A percentile compares a stretch with the other conserved stretches of the same genome.
These are phyloP conservation scores for Alternaria sp. DNA, from an alignment of 2,329 filamentous ascomycete genomes.

Conservation along the genomic window DNA sequence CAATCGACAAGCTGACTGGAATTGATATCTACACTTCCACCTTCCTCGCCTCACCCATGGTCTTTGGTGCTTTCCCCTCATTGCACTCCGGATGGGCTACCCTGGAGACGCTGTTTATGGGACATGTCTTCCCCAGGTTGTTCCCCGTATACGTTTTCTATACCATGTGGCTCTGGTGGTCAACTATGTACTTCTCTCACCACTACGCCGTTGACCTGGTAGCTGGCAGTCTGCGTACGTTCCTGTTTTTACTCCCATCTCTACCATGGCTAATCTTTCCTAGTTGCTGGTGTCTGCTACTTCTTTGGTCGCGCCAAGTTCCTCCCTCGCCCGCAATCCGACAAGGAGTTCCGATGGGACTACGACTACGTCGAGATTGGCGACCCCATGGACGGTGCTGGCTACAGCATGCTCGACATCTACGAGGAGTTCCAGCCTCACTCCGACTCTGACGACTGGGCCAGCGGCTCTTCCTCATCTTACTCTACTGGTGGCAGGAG, in stretches of 20 bases:
- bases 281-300: slow-evolving; percentile 74
- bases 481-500: slow-evolving; percentile 72
- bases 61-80: slow-evolving; percentile 94
- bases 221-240: slow-evolving; percentile 73
- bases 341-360: slow-evolving; percentile 91
- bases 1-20: slow-evolving; percentile 88
- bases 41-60: slow-evolving; percentile 88
- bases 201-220: slow-evolving; percentile 96
- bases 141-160: slow-evolving; percentile 83
- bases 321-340: slow-evolving; percentile 80
- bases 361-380: slow-evolving; percentile 93
- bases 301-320: slow-evolving; percentile 83
- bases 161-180: slow-evolving; percentile 95
- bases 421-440: slow-evolving; percentile 61
- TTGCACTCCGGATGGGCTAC: slow-evolving; percentile 90
- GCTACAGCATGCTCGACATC: slow-evolving; percentile 64
- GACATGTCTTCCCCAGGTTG: slow-evolving; percentile 85
- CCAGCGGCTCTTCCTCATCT: slow-evolving; percentile 81
- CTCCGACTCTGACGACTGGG: slow-evolving; percentile 87
- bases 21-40: slow-evolving; percentile 92
- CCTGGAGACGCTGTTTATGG: slow-evolving; percentile 90
- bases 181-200: slow-evolving; percentile 97
- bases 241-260: not conserved
- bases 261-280: slow-evolving; percentile 31
- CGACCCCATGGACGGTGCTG: slow-evolving; percentile 62